Percentiles rank a stretch among this genome's conserved stretches.
Evolutionary conservation across 2,329 filamentous ascomycete species (phyloP).

Genomic region (Exophiala sideris): DNA sequence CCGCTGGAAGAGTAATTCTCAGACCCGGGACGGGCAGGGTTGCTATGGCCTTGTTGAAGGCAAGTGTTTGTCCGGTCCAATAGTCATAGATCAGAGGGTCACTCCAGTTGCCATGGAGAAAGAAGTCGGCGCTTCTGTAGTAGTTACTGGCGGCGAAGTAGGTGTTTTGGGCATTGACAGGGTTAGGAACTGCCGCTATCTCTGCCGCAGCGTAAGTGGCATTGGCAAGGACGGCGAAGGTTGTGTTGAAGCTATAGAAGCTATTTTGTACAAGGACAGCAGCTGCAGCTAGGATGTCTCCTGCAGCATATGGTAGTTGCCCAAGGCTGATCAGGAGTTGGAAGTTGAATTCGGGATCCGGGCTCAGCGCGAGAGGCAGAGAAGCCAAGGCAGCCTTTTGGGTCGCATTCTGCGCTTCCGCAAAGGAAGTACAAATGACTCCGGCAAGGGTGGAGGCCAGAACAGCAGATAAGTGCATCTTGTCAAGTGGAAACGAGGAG

Average conservation of each 20-base stretch:
- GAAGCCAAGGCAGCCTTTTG: too few species aligned
- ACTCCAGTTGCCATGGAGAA: conserved; percentile 40
- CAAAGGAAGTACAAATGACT: too few species aligned
- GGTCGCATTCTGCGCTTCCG: too few species aligned
- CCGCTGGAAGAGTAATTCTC: conserved; percentile 33
- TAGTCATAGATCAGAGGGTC: conserved; percentile 41
- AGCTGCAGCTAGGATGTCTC: conserved; percentile 25
- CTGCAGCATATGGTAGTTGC: conserved; percentile 15
- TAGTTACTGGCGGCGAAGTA: conserved; percentile 43
- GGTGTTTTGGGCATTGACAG: conserved; percentile 30
- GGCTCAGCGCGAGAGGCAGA: conserved; percentile 14
- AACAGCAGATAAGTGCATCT: too few species aligned
- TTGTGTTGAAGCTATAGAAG: conserved; percentile 17
- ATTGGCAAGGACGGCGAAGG: conserved; percentile 24
- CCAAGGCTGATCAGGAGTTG: conserved; percentile 18
- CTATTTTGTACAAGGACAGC: conserved; percentile 24
- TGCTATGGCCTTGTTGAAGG: conserved; percentile 41
- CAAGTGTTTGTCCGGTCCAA: conserved; percentile 37
- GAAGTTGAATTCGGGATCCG: conserved; percentile 24
- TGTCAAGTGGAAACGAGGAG: too few species aligned
- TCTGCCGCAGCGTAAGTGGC: conserved; percentile 21
- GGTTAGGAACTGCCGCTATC: conserved; percentile 17
- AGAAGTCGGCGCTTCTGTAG: conserved; percentile 44
- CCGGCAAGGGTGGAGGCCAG: too few species aligned
- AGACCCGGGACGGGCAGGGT: conserved; percentile 38